Evolutionary conservation across 371 early-diverging fungal genomes (phyloP), one percentile per base, ranked within the genome.

Genomic region (Scutellospora calospora): DNA sequence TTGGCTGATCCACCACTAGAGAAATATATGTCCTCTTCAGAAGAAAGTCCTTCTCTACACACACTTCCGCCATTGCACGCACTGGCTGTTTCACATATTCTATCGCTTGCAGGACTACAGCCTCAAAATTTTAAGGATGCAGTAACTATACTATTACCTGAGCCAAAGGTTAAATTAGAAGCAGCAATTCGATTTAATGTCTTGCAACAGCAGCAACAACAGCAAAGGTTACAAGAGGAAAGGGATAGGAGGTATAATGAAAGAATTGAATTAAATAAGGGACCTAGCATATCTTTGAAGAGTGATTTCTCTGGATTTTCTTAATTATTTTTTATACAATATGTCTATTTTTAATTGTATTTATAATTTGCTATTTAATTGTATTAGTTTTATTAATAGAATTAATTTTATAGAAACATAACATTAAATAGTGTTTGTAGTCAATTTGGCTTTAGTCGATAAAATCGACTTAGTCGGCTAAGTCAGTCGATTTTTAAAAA

Each of bases 241-340:
- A 81, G 81, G n/a, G 85, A 84, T 55, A 85, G 82, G 14, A 82
- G 83, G 63, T 80, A 62, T 49, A 79, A 68, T 38, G 84, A 84
- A 62, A 81, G 76, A 41, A 59, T 49, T 20, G 60, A 49, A 35
- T 52, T 65, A 25, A 77, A 54, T 31, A 87, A 86, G 20, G 87
- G 88, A 41, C 89, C 90, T 31, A 88, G 88, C 0, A 90, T 90
- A 75, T 84, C 84, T 14, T 81, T 90, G n/a, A 90, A 88, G 79
- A 90, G 82, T 66, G 89, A 88, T 77, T 90, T 91, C 60, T 88
- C 83, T 2, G 86, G 85, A 6, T 85, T 83, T 62, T 79, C 78
- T 1, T 81, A 76, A 71, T 31, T 60, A 22, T 38, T 38, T 38
- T 38, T 38, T 38, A n/a, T n/a, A n/a, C n/a, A n/a, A n/a, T n/a